Base-by-base conservation (phyloP, 1,139 yeast species). In the Candida sp. region DNA sequence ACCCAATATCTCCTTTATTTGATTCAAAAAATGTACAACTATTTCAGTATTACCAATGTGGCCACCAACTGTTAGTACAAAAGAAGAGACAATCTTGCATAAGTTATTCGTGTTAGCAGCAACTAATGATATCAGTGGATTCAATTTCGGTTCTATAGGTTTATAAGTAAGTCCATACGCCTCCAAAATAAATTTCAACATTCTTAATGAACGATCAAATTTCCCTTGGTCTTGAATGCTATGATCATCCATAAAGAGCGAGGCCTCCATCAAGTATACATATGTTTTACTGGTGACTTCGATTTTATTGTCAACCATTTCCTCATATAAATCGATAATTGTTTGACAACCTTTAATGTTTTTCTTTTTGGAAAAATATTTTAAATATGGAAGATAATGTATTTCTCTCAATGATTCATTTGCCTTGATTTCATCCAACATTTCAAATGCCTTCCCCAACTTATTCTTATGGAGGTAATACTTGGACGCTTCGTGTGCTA, bases 211-310 rank as follows among this genome's bases (percentile, higher is more conserved):
- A 45, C 63, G 64, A 5, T 47, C 50, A 39, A 53, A 63, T 15
- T 53, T 56, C 21, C 55, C 56, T 3, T 57, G 50, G 36, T 57
- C 56, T 40, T 53, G 53, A 19, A 64, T 48, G 6, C 34, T 32
- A 32, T 32, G 34, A 3, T 32, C 19, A 47, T 76, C 79, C 39
- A 67, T 53, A 45, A 62, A 62, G 5, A 76, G 61, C 21, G 77
- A 61, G 0, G 82, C 66, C 40, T 65, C 61, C 52, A 79, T 62
- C 44, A 79, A 52, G 48, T 60, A 65, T 32, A 61, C 62, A 45
- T 79, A 73, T 0, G 79, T 63, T 19, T 57, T 57, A 0, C 78
- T 59, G 7, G 68, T 58, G 2, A 73, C 54, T 1, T 57, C 52
- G 4, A 70, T 51, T 6, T 66, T 59, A 6, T 54, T 52, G 4